Conservation (phyloP, 345 rosid species). For the Pseudoturritis turrita region DNA sequence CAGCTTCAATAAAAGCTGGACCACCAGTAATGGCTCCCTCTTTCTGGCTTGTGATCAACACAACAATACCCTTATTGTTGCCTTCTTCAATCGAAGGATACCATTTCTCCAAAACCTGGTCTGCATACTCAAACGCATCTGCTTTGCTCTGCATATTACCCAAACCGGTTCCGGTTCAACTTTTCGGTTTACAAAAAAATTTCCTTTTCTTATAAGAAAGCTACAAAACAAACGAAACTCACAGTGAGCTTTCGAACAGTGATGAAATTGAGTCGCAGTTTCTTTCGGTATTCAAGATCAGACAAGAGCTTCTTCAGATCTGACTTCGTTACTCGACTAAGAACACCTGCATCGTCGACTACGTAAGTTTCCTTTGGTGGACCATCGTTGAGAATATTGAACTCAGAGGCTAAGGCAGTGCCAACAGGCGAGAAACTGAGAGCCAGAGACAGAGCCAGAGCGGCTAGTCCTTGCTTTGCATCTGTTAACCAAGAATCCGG, state of each 20-base stretch:
- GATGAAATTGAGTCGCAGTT: constrained; percentile 61
- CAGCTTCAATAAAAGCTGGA: constrained; percentile 80
- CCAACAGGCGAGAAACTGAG: constrained; percentile 75
- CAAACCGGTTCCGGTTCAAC: constrained; percentile 12
- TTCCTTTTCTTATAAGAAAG: neutral
- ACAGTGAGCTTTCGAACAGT: constrained; percentile 95
- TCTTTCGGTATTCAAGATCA: constrained; percentile 90
- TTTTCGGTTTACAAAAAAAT: neutral
- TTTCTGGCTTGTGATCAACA: constrained; percentile 87
- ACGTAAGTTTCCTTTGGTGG: constrained; percentile 83
- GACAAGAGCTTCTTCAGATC: constrained; percentile 81
- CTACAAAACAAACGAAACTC: constrained; percentile 28
- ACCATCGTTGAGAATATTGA: constrained; percentile 76
- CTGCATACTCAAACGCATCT: constrained; percentile 99
- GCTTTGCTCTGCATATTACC: constrained; percentile 76
- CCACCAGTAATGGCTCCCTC: constrained; percentile 99
- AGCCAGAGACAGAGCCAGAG: constrained; percentile 70
- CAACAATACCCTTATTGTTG: constrained; percentile 83
- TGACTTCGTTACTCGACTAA: constrained; percentile 79
- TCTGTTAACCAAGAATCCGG: constrained; percentile 49
- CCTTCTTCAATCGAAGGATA: constrained; percentile 90
- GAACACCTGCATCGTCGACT: constrained; percentile 91
- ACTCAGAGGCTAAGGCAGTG: constrained; percentile 80
- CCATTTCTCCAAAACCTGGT: constrained; percentile 91
- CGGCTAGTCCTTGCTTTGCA: constrained; percentile 79